Percentiles rank a stretch among this genome's conserved stretches.
phyloP scores from a whole-genome alignment of 2,329 filamentous ascomycete genomes.

The Diaporthe sp. region DNA sequence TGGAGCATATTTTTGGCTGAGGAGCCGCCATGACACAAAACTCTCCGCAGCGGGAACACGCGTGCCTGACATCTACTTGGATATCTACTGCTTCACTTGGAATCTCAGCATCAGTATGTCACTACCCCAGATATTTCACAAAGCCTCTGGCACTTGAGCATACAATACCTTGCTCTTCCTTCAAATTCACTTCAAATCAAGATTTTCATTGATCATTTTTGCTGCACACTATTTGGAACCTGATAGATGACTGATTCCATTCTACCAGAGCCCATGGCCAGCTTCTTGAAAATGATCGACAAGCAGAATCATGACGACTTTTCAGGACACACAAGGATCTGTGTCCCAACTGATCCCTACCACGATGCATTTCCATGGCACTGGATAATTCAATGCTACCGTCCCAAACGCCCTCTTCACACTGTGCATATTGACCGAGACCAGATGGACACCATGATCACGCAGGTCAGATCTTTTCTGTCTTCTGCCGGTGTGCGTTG shows the following conservation, averaged over 20 bases:
- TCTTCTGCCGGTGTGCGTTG: constrained; percentile 20
- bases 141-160: not conserved
- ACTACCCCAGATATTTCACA: not conserved
- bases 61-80: constrained; percentile 44
- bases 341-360: not conserved
- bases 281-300: constrained; percentile 10
- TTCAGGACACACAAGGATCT: not conserved
- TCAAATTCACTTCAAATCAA: no score
- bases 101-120: constrained; percentile 20
- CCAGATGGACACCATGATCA: constrained; percentile 18
- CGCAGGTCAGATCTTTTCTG: constrained; percentile 29
- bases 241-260: not conserved
- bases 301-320: constrained; percentile 20
- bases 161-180: not conserved
- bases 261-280: not conserved
- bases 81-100: constrained; percentile 40
- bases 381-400: not conserved
- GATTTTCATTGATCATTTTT: not conserved
- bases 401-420: not conserved
- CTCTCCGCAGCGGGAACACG: constrained; percentile 34
- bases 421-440: constrained; percentile 24
- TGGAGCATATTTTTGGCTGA: not conserved
- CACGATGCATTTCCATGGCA: not conserved
- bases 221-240: accelerated
- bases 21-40: not conserved